A percentile compares a stretch with the other conserved stretches of the same genome.
These are phyloP conservation scores for Penicillium dipodomyicola DNA, from an alignment of 495 filamentous ascomycete genomes.

Conservation along the genomic window DNA sequence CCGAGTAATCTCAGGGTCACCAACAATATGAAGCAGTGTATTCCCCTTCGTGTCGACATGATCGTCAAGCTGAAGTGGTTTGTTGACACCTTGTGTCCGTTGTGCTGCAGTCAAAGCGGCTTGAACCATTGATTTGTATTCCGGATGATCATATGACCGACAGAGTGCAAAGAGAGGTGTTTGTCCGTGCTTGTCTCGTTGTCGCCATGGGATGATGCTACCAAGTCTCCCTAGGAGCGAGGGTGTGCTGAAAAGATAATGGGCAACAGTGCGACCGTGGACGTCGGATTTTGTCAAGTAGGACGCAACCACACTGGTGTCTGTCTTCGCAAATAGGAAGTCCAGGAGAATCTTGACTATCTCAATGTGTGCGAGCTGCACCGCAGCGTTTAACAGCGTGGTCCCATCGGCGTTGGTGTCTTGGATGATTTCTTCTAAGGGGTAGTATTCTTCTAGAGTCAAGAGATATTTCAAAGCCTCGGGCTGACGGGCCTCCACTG, in stretches of 20 bases:
- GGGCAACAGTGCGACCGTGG: slow-evolving; percentile 82
- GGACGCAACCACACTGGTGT: slow-evolving; percentile 49
- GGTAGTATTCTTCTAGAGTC: slow-evolving; percentile 68
- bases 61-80: slow-evolving; percentile 83
- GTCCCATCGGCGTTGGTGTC: slow-evolving; percentile 87
- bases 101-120: slow-evolving; percentile 73
- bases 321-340: slow-evolving; percentile 54
- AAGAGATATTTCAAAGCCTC: slow-evolving; percentile 76
- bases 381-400: slow-evolving; percentile 87
- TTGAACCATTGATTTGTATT: slow-evolving; percentile 83
- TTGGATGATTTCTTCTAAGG: slow-evolving; percentile 64
- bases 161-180: slow-evolving; percentile 94
- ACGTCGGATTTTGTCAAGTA: slow-evolving; percentile 78
- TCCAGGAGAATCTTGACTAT: slow-evolving; percentile 74
- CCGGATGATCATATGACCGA: slow-evolving; percentile 88
- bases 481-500: slow-evolving; percentile 70
- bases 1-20: slow-evolving; percentile 72
- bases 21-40: slow-evolving; percentile 88
- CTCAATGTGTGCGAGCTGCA: slow-evolving; percentile 76
- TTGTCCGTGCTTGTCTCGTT: slow-evolving; percentile 93
- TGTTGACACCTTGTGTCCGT: slow-evolving; percentile 68
- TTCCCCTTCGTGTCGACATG: slow-evolving; percentile 94
- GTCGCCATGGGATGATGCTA: slow-evolving; percentile 76
- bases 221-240: slow-evolving; percentile 73
- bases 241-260: slow-evolving; percentile 95